A percentile compares a stretch with the other conserved stretches of the same genome.
phyloP scores from a whole-genome alignment of 1,284 basidiomycete genomes.

The Leccinum subrobustum region DNA sequence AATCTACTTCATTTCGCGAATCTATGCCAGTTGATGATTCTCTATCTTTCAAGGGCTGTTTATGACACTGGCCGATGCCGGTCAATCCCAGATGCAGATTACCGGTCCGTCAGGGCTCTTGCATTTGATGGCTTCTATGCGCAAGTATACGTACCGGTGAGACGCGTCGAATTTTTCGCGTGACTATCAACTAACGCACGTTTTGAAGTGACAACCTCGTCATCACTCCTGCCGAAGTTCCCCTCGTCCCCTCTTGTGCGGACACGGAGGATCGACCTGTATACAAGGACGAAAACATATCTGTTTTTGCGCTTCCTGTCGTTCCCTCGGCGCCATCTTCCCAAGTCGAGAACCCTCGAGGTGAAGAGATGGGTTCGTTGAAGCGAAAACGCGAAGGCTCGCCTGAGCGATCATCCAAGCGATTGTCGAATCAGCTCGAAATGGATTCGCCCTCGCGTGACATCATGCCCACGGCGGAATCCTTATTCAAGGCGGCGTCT shows the following conservation, averaged over 20 bases:
- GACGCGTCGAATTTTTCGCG: slow-evolving; percentile 15
- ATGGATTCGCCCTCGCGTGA: not conserved
- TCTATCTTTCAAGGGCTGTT: slow-evolving; percentile 54
- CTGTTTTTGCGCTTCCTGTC: slow-evolving; percentile 62
- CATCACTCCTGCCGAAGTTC: slow-evolving; percentile 49
- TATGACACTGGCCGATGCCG: slow-evolving; percentile 81
- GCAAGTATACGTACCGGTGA: slow-evolving; percentile 62
- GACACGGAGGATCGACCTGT: slow-evolving; percentile 37
- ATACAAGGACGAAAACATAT: slow-evolving; percentile 63
- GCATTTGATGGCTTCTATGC: slow-evolving; percentile 73
- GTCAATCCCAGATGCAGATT: slow-evolving; percentile 56
- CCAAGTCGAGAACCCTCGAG: not conserved
- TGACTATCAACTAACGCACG: not conserved
- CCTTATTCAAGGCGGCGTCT: slow-evolving; percentile 23
- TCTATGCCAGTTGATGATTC: not conserved
- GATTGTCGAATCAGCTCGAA: slow-evolving; percentile 7
- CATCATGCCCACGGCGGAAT: not conserved
- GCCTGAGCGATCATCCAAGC: slow-evolving; percentile 36
- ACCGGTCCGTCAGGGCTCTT: slow-evolving; percentile 72
- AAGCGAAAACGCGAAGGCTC: slow-evolving; percentile 50
- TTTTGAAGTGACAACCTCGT: slow-evolving; percentile 45
- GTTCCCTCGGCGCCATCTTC: slow-evolving; percentile 23
- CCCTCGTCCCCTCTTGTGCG: slow-evolving; percentile 28
- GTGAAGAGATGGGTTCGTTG: slow-evolving; percentile 10
- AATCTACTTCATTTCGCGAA: slow-evolving; percentile 11